A percentile compares a stretch with the other conserved stretches of the same genome.
phyloP scores from a whole-genome alignment of 148 eudicot species.

The Rhododendron henanense region DNA sequence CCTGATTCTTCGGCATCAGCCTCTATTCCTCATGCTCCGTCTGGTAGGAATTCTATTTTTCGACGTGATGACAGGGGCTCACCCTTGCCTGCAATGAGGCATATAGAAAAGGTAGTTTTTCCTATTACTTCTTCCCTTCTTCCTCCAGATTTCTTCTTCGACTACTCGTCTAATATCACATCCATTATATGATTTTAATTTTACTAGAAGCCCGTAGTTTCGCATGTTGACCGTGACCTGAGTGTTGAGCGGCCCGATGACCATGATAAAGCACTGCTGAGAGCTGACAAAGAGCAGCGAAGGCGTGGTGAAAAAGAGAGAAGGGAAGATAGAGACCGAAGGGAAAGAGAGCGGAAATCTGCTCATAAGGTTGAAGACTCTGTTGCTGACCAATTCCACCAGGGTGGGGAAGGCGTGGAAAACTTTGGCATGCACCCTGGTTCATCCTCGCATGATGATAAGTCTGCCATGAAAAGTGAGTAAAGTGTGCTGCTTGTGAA shows the following conservation, averaged over 20 bases:
- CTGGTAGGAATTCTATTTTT: constrained; percentile 25
- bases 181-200: constrained; percentile 1
- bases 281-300: constrained; percentile 26
- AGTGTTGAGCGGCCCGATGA: constrained; percentile 29
- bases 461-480: constrained; percentile 22
- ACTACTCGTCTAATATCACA: background rate
- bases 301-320: constrained; percentile 26
- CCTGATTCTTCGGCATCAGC: constrained; percentile 41
- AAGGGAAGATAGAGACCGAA: constrained; percentile 29
- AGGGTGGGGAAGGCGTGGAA: constrained; percentile 30
- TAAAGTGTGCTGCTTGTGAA: background rate
- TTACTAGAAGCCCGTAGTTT: constrained; percentile 32
- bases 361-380: constrained; percentile 27
- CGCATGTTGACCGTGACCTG: constrained; percentile 24
- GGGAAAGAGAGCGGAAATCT: constrained; percentile 31
- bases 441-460: constrained; percentile 28
- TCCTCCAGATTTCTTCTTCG: background rate
- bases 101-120: constrained; percentile 37
- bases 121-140: background rate
- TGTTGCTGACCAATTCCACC: constrained; percentile 31
- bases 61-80: constrained; percentile 30
- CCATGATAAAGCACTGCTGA: constrained; percentile 24
- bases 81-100: constrained; percentile 24
- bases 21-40: constrained; percentile 18
- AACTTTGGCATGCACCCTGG: constrained; percentile 16